phyloP scores from a whole-genome alignment of 2,329 filamentous ascomycete genomes.

The Verticillium isaacii region DNA sequence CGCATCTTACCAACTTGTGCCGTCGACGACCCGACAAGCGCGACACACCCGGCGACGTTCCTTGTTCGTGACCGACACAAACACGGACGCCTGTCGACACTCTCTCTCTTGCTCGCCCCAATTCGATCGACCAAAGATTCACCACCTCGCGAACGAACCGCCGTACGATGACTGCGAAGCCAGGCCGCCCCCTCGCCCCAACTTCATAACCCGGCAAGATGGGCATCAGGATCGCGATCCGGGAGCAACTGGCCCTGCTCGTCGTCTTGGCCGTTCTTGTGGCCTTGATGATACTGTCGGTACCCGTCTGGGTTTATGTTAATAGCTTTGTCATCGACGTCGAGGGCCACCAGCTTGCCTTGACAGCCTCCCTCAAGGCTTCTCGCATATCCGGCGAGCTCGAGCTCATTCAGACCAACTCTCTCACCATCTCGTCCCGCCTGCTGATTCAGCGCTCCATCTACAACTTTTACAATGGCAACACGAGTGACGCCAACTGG shows the following conservation, averaged over 20 bases:
- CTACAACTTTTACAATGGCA: constrained; percentile 47
- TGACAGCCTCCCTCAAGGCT: constrained; percentile 84
- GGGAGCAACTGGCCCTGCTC: constrained; percentile 78
- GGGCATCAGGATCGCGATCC: constrained; percentile 77
- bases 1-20: neutral
- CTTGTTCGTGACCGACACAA: neutral
- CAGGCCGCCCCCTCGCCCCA: constrained; percentile 6
- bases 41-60: neutral
- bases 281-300: constrained; percentile 70
- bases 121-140: neutral
- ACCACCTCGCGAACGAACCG: neutral
- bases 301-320: constrained; percentile 66
- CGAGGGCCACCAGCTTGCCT: constrained; percentile 57
- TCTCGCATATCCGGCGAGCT: constrained; percentile 76
- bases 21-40: neutral
- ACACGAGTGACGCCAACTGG: constrained; percentile 58
- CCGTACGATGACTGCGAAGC: constrained; percentile 10
- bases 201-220: constrained; percentile 11
- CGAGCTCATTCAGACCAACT: constrained; percentile 71
- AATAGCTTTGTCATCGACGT: constrained; percentile 48
- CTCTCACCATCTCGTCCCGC: constrained; percentile 65
- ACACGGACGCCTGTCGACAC: neutral
- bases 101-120: neutral
- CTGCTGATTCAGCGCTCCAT: constrained; percentile 54
- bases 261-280: constrained; percentile 72